A percentile compares a stretch with the other conserved stretches of the same genome.
phyloP scores from a whole-genome alignment of 78 protist genomes.

The Polysphondylium violaceum region DNA sequence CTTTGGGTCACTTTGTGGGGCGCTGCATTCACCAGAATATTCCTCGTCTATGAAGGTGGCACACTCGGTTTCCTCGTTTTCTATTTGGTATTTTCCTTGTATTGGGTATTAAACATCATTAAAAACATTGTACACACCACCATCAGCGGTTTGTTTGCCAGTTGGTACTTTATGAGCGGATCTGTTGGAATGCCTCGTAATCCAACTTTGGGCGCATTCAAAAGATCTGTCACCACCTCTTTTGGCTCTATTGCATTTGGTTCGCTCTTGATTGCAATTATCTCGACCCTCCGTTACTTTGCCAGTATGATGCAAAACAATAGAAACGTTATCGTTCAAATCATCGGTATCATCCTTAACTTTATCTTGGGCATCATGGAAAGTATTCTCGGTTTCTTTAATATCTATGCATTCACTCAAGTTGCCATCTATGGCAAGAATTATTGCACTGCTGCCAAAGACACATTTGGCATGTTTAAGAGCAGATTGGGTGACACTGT shows the following conservation, averaged over 20 bases:
- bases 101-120: constrained; percentile 82
- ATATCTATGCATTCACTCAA: constrained; percentile 84
- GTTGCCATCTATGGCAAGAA: constrained; percentile 91
- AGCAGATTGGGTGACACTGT: constrained; percentile 51
- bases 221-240: constrained; percentile 80
- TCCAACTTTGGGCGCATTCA: constrained; percentile 57
- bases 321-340: background rate
- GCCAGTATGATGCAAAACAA: constrained; percentile 5
- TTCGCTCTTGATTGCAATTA: constrained; percentile 71
- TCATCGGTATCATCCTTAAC: constrained; percentile 27
- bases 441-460: constrained; percentile 76
- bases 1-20: constrained; percentile 42
- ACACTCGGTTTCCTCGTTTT: background rate
- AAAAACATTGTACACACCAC: constrained; percentile 87
- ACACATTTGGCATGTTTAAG: constrained; percentile 76
- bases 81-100: constrained; percentile 80
- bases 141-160: constrained; percentile 78
- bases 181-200: constrained; percentile 27
- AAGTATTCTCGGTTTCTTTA: constrained; percentile 65
- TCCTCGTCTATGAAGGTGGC: constrained; percentile 8
- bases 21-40: background rate
- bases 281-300: constrained; percentile 65
- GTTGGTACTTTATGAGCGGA: constrained; percentile 85
- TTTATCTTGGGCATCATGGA: constrained; percentile 47
- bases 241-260: constrained; percentile 91